Percentiles rank a stretch among this genome's conserved stretches.
These are phyloP conservation scores for Cutaneotrichosporon dermatis DNA, from an alignment of 1,284 basidiomycete genomes.

Conservation along the genomic window DNA sequence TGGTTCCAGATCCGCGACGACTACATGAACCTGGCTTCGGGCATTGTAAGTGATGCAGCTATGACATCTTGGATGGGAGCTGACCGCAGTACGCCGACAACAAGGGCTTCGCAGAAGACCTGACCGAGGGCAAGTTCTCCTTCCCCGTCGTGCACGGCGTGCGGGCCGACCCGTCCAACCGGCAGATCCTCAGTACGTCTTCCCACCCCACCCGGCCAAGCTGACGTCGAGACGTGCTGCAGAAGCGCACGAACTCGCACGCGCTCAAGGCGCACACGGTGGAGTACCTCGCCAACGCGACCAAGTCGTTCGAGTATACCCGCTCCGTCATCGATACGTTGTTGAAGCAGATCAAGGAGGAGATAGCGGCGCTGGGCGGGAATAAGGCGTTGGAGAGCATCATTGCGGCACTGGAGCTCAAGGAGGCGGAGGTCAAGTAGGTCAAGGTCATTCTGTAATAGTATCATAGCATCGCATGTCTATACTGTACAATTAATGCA, in stretches of 20 bases:
- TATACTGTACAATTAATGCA: constrained; percentile 4
- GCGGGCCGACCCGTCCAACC: constrained; percentile 65
- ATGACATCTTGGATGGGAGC: neutral
- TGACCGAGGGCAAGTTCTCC: constrained; percentile 94
- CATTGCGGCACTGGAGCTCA: constrained; percentile 25
- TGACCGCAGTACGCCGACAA: constrained; percentile 71
- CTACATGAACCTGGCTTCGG: constrained; percentile 89
- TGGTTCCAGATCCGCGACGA: constrained; percentile 97
- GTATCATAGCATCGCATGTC: constrained; percentile 4
- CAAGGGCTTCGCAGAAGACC: constrained; percentile 92
- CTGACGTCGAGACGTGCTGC: constrained; percentile 68
- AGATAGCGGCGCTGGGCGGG: constrained; percentile 43
- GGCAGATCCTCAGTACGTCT: constrained; percentile 71
- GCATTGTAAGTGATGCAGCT: constrained; percentile 56
- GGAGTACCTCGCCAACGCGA: constrained; percentile 65
- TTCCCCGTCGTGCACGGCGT: constrained; percentile 91
- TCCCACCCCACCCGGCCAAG: neutral
- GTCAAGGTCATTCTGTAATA: too few relatives aligned
- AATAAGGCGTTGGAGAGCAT: constrained; percentile 42
- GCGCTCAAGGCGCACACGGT: constrained; percentile 76
- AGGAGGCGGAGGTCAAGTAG: neutral
- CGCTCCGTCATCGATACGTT: constrained; percentile 45
- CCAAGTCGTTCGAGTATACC: constrained; percentile 72
- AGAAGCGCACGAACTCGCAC: constrained; percentile 75
- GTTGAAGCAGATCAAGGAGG: constrained; percentile 49